Evolutionary conservation across 73 alveolate species (phyloP).

Genomic region (Diophrys sp.): DNA sequence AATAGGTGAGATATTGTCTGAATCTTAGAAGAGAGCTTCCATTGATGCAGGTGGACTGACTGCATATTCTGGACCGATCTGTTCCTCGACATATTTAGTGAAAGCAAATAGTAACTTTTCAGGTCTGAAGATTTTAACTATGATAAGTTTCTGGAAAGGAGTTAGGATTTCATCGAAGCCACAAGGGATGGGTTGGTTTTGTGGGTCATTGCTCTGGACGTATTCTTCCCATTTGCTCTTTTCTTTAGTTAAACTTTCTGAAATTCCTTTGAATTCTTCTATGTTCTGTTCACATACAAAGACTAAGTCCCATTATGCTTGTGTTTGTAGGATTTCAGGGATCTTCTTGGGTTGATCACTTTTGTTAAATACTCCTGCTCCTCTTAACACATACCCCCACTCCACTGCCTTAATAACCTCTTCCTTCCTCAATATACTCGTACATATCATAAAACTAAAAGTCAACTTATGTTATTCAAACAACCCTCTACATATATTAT

Average conservation of each 20-base stretch:
- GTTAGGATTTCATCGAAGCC: constrained; percentile 17
- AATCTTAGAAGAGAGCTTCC: constrained; percentile 66
- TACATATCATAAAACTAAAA: constrained; percentile 94
- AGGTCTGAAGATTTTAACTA: constrained; percentile 85
- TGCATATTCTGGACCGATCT: constrained; percentile 25
- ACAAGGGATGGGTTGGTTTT: constrained; percentile 28
- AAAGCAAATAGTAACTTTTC: constrained; percentile 81
- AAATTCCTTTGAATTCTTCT: constrained; percentile 71
- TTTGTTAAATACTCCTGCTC: constrained; percentile 87
- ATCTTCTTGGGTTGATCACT: constrained; percentile 84
- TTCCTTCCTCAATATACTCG: constrained; percentile 83
- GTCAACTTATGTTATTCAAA: constrained; percentile 97
- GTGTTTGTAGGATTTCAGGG: constrained; percentile 60
- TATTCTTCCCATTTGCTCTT: constrained; percentile 74
- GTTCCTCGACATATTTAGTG: constrained; percentile 32
- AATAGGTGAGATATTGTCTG: constrained; percentile 70
- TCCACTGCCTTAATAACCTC: constrained; percentile 55
- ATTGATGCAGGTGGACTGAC: constrained; percentile 30
- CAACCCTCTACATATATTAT: constrained; percentile 98
- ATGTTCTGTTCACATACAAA: constrained; percentile 66
- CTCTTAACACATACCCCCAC: constrained; percentile 79
- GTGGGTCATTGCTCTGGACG: constrained; percentile 14
- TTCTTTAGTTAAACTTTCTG: constrained; percentile 53
- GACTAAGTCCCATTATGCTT: constrained; percentile 92
- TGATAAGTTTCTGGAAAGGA: constrained; percentile 52